Evolutionary conservation across 1,284 basidiomycete species (phyloP).

Genomic region (Pisolithus thermaeus): DNA sequence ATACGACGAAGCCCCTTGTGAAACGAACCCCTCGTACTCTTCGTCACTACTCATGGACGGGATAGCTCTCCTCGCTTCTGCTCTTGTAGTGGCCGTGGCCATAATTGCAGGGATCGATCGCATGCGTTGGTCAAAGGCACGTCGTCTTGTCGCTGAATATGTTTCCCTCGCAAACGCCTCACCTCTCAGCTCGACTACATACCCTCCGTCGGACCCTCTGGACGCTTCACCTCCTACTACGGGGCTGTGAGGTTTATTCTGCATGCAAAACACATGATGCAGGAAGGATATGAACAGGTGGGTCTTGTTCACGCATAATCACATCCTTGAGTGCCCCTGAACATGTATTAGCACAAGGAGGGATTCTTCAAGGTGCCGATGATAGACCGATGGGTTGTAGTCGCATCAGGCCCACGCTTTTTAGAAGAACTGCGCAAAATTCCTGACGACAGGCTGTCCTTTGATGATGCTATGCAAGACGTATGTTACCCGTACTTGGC

Average conservation of each 20-base stretch:
- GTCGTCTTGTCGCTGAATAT: conserved; percentile 2
- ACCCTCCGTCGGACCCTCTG: conserved; percentile 34
- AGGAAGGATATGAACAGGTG: conserved; percentile 35
- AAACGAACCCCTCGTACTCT: conserved; percentile 24
- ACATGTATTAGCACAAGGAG: conserved; percentile 24
- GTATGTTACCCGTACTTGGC: conserved; percentile 18
- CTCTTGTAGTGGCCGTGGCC: conserved; percentile 14
- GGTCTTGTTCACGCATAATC: conserved; percentile 5
- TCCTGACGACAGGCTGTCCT: conserved; percentile 33
- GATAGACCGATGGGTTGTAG: conserved; percentile 31
- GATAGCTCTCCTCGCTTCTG: conserved; percentile 17
- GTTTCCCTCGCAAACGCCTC: conserved; percentile 1
- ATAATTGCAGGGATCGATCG: conserved; percentile 12
- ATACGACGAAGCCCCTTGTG: conserved; percentile 21
- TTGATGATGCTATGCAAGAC: conserved; percentile 29
- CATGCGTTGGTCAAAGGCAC: conserved; percentile 21
- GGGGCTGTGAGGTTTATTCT: conserved; percentile 24
- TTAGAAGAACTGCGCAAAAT: conserved; percentile 35
- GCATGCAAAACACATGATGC: conserved; percentile 28
- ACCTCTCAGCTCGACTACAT: conserved; percentile 24
- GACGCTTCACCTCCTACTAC: conserved; percentile 32
- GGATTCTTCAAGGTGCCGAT: conserved; percentile 34
- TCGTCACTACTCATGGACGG: conserved; percentile 23
- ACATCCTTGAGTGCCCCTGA: conserved; percentile 11
- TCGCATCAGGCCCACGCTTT: conserved; percentile 28